Percentiles rank a stretch among this genome's conserved stretches.
Conservation (phyloP, 371 early-diverging fungal genomes). For the Phascolomyces articulosus region DNA sequence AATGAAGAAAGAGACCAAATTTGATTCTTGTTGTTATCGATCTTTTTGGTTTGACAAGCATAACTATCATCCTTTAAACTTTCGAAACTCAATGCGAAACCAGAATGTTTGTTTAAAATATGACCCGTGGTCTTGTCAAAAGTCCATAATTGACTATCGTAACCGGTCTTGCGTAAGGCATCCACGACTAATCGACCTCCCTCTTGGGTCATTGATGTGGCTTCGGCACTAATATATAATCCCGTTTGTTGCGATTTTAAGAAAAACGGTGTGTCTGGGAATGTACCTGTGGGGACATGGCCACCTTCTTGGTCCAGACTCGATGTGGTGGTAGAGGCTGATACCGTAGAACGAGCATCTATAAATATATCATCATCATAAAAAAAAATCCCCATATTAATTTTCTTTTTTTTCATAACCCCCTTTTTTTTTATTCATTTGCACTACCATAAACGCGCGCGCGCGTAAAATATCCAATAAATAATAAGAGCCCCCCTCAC, state of each 20-base stretch:
- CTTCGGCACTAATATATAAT: constrained; percentile 37
- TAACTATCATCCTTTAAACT: constrained; percentile 46
- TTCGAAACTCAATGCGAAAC: constrained; percentile 54
- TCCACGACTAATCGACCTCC: constrained; percentile 38
- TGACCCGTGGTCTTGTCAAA: constrained; percentile 39
- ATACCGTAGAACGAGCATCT: constrained; percentile 41
- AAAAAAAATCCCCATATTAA: too few species aligned
- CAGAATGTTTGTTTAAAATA: constrained; percentile 54
- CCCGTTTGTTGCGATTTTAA: constrained; percentile 41
- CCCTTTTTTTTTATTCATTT: too few species aligned
- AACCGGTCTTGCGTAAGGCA: constrained; percentile 30
- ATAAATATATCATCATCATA: background rate
- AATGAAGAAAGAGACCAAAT: constrained; percentile 37
- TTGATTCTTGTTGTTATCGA: constrained; percentile 30
- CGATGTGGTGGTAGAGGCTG: constrained; percentile 30
- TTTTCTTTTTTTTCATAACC: too few species aligned
- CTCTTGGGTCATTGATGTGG: constrained; percentile 15
- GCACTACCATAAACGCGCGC: too few species aligned
- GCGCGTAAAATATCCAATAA: too few species aligned
- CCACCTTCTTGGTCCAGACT: constrained; percentile 37
- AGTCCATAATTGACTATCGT: constrained; percentile 58
- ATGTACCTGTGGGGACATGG: constrained; percentile 34
- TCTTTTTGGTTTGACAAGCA: constrained; percentile 37
- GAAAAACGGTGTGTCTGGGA: constrained; percentile 46
- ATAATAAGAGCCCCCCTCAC: too few species aligned